Conservation (phyloP, 1,284 basidiomycete genomes). For the Tylopilus sp. region DNA sequence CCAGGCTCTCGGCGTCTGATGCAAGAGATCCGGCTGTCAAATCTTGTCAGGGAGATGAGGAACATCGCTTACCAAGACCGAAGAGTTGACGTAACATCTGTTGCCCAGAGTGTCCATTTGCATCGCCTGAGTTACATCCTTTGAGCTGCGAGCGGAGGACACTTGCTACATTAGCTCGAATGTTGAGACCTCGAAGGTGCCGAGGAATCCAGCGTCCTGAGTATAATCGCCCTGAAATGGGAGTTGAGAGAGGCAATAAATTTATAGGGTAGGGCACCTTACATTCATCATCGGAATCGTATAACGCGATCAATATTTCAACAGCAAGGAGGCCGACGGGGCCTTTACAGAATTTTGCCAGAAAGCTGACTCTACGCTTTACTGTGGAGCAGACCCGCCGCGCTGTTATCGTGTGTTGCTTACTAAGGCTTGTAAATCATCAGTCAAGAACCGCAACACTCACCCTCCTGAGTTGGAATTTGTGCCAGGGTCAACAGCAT, state of each 20-base stretch:
- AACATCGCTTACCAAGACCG: slow-evolving; percentile 26
- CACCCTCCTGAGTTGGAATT: slow-evolving; percentile 15
- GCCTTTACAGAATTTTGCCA: background rate
- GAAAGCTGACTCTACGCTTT: too few relatives aligned
- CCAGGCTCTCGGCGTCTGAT: slow-evolving; percentile 17
- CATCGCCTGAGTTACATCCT: background rate
- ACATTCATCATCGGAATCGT: slow-evolving; percentile 14
- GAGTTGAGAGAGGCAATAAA: too few relatives aligned
- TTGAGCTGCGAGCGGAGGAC: slow-evolving; percentile 11
- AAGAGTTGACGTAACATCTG: slow-evolving; percentile 24
- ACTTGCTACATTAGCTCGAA: slow-evolving; percentile 30
- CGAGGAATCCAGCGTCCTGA: too few relatives aligned
- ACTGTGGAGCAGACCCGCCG: slow-evolving; percentile 14
- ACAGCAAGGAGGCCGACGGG: slow-evolving; percentile 33
- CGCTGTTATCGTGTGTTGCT: slow-evolving; percentile 1
- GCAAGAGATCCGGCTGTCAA: background rate
- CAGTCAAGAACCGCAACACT: background rate
- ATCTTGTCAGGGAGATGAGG: background rate
- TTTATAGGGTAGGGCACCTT: background rate
- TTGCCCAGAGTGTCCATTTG: slow-evolving; percentile 12
- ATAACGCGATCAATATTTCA: slow-evolving; percentile 31
- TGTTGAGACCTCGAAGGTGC: background rate
- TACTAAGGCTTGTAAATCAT: too few relatives aligned
- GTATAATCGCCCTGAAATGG: slow-evolving; percentile 9
- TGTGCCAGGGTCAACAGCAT: slow-evolving; percentile 28